Conservation (phyloP, 768 basidiomycete species). For the Suillus subaureus region DNA sequence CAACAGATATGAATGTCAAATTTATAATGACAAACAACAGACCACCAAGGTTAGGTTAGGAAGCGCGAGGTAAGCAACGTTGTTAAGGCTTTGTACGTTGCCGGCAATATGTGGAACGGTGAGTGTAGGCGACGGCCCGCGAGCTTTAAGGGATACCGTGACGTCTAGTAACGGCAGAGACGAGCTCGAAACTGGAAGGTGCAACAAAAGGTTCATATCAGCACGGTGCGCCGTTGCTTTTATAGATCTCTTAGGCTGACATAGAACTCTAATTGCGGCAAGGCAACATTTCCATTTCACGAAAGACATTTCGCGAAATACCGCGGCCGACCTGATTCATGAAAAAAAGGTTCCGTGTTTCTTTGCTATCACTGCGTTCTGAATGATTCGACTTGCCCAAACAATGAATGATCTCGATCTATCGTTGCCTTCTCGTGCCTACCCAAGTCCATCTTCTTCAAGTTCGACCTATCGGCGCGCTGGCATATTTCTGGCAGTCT, state of each 20-base stretch:
- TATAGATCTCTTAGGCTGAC: slow-evolving; percentile 31
- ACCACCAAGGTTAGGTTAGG: slow-evolving; percentile 9
- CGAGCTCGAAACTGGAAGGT: slow-evolving; percentile 20
- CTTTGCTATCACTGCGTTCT: slow-evolving; percentile 31
- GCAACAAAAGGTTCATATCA: slow-evolving; percentile 13
- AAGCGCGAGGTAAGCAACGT: slow-evolving; percentile 7
- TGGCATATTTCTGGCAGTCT: slow-evolving; percentile 37
- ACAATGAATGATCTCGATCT: slow-evolving; percentile 30
- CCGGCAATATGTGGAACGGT: slow-evolving; percentile 14
- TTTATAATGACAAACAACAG: slow-evolving; percentile 6
- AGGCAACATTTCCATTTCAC: slow-evolving; percentile 15
- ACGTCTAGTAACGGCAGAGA: slow-evolving; percentile 11
- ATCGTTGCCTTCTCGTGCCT: slow-evolving; percentile 33
- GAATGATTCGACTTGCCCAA: slow-evolving; percentile 30
- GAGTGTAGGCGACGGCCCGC: slow-evolving; percentile 6
- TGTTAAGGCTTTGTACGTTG: slow-evolving; percentile 9
- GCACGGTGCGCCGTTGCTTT: slow-evolving; percentile 21
- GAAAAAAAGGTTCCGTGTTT: slow-evolving; percentile 29
- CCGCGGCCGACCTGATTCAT: slow-evolving; percentile 33
- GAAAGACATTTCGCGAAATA: slow-evolving; percentile 25
- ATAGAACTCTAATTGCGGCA: slow-evolving; percentile 33
- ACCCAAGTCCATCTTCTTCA: slow-evolving; percentile 23
- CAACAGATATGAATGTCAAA: slow-evolving; percentile 8
- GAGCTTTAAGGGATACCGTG: slow-evolving; percentile 4
- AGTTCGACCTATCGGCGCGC: slow-evolving; percentile 41